A percentile compares a stretch with the other conserved stretches of the same genome.
phyloP scores from a whole-genome alignment of 1,284 basidiomycete species.

The Testicularia cyperi region DNA sequence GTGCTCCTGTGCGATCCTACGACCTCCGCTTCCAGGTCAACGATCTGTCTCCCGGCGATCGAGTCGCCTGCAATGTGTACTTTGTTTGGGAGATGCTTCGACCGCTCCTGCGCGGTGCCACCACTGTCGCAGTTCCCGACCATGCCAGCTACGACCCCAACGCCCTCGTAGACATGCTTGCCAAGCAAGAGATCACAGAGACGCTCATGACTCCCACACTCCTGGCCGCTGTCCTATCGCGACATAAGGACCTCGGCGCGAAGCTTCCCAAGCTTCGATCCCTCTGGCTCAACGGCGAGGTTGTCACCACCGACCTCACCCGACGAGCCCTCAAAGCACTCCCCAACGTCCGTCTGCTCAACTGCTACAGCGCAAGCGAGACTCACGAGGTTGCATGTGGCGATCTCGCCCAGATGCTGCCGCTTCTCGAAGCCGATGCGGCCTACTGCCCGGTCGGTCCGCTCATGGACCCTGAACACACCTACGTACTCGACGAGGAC shows the following conservation, averaged over 20 bases:
- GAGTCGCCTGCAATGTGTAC: slow-evolving; percentile 59
- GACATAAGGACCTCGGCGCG: slow-evolving; percentile 33
- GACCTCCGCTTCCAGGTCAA: slow-evolving; percentile 53
- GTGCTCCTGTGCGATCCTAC: slow-evolving; percentile 55
- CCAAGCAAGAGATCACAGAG: slow-evolving; percentile 50
- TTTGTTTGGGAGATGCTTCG: slow-evolving; percentile 60
- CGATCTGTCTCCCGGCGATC: slow-evolving; percentile 47
- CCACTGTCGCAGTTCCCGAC: slow-evolving; percentile 55
- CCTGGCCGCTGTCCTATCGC: slow-evolving; percentile 53
- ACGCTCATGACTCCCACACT: slow-evolving; percentile 60
- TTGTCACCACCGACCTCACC: slow-evolving; percentile 55
- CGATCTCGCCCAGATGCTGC: slow-evolving; percentile 42
- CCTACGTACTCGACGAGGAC: slow-evolving; percentile 54
- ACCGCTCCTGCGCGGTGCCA: slow-evolving; percentile 55
- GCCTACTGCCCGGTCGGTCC: slow-evolving; percentile 55
- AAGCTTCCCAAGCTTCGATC: slow-evolving; percentile 49
- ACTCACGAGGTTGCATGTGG: slow-evolving; percentile 58
- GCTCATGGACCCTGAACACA: slow-evolving; percentile 45
- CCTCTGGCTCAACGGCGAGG: slow-evolving; percentile 60
- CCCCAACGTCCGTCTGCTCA: slow-evolving; percentile 52
- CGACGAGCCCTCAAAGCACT: slow-evolving; percentile 51
- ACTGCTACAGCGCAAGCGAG: slow-evolving; percentile 59
- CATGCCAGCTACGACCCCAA: slow-evolving; percentile 55
- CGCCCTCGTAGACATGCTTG: slow-evolving; percentile 49
- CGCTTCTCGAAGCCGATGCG: slow-evolving; percentile 12